Percentiles rank a stretch among this genome's conserved stretches.
phyloP scores from a whole-genome alignment of 2,329 filamentous ascomycete genomes.

The Simplicillium aogashimaense region DNA sequence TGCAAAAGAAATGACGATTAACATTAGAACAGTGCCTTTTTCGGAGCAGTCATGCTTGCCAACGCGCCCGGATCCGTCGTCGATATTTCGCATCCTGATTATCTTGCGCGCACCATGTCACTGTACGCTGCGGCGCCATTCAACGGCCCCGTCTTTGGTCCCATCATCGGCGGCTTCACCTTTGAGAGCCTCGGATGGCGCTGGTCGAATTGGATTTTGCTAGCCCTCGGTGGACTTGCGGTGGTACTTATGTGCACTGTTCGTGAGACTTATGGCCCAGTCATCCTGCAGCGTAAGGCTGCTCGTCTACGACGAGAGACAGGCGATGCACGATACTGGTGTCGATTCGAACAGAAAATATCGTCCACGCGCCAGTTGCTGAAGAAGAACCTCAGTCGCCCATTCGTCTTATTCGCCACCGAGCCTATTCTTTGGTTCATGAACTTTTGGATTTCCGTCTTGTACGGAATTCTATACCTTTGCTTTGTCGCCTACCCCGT shows the following conservation, averaged over 20 bases:
- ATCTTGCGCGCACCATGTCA: slow-evolving; percentile 64
- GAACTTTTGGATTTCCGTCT: slow-evolving; percentile 44
- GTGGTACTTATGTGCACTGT: slow-evolving; percentile 49
- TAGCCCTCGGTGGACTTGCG: slow-evolving; percentile 60
- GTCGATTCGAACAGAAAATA: slow-evolving; percentile 64
- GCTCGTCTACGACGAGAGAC: slow-evolving; percentile 55
- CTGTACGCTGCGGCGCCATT: slow-evolving; percentile 74
- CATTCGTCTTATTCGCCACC: slow-evolving; percentile 65
- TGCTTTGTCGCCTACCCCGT: slow-evolving; percentile 89
- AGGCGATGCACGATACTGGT: slow-evolving; percentile 66
- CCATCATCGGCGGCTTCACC: slow-evolving; percentile 60
- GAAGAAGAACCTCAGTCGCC: slow-evolving; percentile 66
- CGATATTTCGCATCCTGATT: slow-evolving; percentile 65
- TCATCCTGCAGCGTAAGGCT: slow-evolving; percentile 57
- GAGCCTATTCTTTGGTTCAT: slow-evolving; percentile 76
- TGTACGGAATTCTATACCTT: slow-evolving; percentile 81
- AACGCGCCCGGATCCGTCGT: slow-evolving; percentile 70
- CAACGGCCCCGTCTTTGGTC: slow-evolving; percentile 45
- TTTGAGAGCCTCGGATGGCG: slow-evolving; percentile 69
- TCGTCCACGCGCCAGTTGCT: slow-evolving; percentile 52
- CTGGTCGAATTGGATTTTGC: slow-evolving; percentile 74
- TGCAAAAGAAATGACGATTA: too few relatives aligned
- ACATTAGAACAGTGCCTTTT: slow-evolving; percentile 37
- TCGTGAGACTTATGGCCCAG: slow-evolving; percentile 69
- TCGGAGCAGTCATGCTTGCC: slow-evolving; percentile 64